A percentile compares a stretch with the other conserved stretches of the same genome.
Conservation (phyloP, 495 filamentous ascomycete species). For the Pseudotulostoma volvatum region DNA sequence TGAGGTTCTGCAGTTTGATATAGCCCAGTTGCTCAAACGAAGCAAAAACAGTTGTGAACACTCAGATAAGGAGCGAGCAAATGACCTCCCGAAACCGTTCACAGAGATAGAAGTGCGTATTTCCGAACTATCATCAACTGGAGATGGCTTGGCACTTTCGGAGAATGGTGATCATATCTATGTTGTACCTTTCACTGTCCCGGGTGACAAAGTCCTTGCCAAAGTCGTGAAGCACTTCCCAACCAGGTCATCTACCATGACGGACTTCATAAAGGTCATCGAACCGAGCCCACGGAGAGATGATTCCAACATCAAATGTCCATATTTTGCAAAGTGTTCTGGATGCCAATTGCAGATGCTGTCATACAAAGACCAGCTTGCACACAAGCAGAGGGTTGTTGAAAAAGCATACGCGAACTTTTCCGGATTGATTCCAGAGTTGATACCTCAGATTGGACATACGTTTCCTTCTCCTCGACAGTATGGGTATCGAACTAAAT, state of each 20-base stretch:
- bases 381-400: constrained; percentile 68
- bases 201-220: constrained; percentile 64
- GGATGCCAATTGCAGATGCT: constrained; percentile 98
- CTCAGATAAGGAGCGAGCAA: constrained; percentile 8
- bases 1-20: constrained; percentile 58
- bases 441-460: constrained; percentile 59
- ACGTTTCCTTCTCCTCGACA: constrained; percentile 81
- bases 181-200: constrained; percentile 75
- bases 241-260: constrained; percentile 45
- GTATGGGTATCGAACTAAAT: constrained; percentile 88
- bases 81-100: constrained; percentile 44
- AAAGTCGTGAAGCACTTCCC: constrained; percentile 57
- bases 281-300: constrained; percentile 59
- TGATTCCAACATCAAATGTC: constrained; percentile 58
- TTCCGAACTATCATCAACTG: constrained; percentile 66
- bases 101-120: constrained; percentile 68
- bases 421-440: constrained; percentile 57
- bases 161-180: constrained; percentile 56
- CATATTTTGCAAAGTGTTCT: constrained; percentile 74
- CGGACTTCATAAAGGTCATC: constrained; percentile 68
- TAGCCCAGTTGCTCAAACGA: constrained; percentile 44
- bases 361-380: constrained; percentile 69
- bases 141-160: constrained; percentile 63
- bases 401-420: constrained; percentile 89
- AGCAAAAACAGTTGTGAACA: constrained; percentile 15